Evolutionary conservation across 352 stramenopile genomes (phyloP).

Genomic region (Globisporangium acanthophoron): DNA sequence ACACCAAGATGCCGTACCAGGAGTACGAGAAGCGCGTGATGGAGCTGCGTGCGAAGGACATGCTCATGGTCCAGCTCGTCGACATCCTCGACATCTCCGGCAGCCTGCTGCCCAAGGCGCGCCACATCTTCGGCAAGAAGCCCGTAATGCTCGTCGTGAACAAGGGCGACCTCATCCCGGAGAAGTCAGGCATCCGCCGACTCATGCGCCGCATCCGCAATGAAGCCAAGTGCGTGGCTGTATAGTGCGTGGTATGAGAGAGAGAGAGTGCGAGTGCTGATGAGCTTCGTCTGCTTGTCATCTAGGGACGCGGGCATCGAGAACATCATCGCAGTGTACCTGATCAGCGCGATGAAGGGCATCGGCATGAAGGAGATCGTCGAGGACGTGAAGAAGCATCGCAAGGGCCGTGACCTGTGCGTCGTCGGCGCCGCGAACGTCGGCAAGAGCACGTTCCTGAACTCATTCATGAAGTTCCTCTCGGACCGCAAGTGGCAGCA

Average conservation of each 20-base stretch:
- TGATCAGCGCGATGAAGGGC: conserved; percentile 82
- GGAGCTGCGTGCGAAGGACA: conserved; percentile 77
- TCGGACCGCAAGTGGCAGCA: conserved; percentile 80
- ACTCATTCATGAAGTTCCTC: conserved; percentile 84
- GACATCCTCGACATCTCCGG: conserved; percentile 91
- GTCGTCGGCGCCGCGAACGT: conserved; percentile 90
- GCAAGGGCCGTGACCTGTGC: conserved; percentile 82
- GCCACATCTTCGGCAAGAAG: conserved; percentile 87
- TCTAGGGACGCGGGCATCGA: conserved; percentile 58
- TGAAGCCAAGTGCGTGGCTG: conserved; percentile 50
- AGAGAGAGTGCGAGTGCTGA: no score
- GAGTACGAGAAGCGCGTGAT: conserved; percentile 88
- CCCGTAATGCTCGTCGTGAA: conserved; percentile 89
- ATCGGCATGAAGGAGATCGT: conserved; percentile 87
- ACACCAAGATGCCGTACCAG: conserved; percentile 74
- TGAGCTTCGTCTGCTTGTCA: no score
- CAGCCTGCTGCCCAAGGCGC: conserved; percentile 80
- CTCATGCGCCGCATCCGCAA: conserved; percentile 78
- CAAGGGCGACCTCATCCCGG: conserved; percentile 87
- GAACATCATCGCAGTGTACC: conserved; percentile 72
- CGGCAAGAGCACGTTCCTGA: conserved; percentile 91
- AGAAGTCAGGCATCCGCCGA: conserved; percentile 74
- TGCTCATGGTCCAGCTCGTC: conserved; percentile 90
- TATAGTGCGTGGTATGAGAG: neutral
- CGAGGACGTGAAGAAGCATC: conserved; percentile 67